phyloP scores from a whole-genome alignment of 768 basidiomycete genomes.

The Amanita polypyramis region DNA sequence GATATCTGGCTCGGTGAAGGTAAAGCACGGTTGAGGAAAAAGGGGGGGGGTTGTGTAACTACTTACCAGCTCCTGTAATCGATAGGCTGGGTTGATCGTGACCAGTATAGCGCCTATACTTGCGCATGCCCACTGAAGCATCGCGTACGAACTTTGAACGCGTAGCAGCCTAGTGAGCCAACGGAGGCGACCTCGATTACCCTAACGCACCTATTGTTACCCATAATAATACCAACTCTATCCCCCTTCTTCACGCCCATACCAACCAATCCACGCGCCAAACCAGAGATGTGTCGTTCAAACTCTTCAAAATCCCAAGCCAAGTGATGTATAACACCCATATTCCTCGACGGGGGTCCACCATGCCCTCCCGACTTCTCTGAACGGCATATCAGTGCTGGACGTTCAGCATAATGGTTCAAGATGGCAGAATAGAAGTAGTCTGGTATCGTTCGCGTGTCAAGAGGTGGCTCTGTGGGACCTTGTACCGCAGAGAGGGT shows the following conservation, averaged over 20 bases:
- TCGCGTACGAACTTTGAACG: constrained; percentile 77
- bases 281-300: constrained; percentile 49
- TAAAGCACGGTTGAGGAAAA: neutral
- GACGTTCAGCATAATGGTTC: constrained; percentile 31
- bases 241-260: constrained; percentile 71
- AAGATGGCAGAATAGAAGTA: constrained; percentile 55
- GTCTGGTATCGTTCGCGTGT: constrained; percentile 42
- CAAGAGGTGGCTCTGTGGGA: constrained; percentile 43
- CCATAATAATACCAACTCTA: constrained; percentile 74
- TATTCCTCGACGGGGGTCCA: constrained; percentile 45
- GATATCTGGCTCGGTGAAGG: constrained; percentile 37
- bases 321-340: constrained; percentile 38
- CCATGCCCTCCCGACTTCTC: constrained; percentile 51
- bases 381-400: constrained; percentile 55
- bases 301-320: constrained; percentile 73
- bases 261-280: constrained; percentile 57
- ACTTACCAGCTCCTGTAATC: constrained; percentile 57
- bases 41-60: neutral
- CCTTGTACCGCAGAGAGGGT: constrained; percentile 49
- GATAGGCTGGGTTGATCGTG: constrained; percentile 77
- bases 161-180: too few relatives aligned
- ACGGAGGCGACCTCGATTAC: too few relatives aligned
- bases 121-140: constrained; percentile 79
- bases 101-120: constrained; percentile 75
- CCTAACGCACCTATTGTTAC: constrained; percentile 59